Base-by-base conservation (phyloP, 805 yeast genomes). In the Candida ficus region DNA sequence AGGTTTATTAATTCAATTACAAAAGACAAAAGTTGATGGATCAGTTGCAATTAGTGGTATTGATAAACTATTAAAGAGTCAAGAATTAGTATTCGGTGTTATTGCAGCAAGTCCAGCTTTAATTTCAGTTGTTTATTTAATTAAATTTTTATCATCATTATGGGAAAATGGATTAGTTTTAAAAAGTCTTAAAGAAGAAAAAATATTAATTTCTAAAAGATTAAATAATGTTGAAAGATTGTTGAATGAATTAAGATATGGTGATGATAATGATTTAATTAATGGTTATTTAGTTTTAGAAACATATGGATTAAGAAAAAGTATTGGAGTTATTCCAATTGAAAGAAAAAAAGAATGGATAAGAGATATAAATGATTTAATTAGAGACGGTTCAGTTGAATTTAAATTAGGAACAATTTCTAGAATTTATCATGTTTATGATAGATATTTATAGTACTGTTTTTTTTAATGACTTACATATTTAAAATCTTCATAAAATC, bases 1-100 rank as follows among this genome's bases (percentile, higher is more conserved):
- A 40, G 79, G 90, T 13, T 60, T 93, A 34, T 64, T 93, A 54
- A 90, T 91, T 46, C 98, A 93, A 61, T 69, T 93, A n/a, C 99
- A 91, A 60, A 91, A 93, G 63, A 83, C 95, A 11, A 91, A 91
- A 62, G 97, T 93, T 7, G 99, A 91, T 59, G 96, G 95, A 8
- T 89, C 85, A 28, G 67, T 89, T 5, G 98, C 96, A 0, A 75
- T 91, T 45, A 77, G 75, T 50, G 98, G 98, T 8, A 90, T 93
- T 46, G 98, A 93, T 62, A 82, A 84, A 35, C 67, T 91, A 49
- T 71, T 93, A 33, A 83, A 88, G 60, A 82, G 93, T 37, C 99
- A 91, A 64, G 95, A 93, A 58, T 73, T 91, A 40, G 93, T 93
- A n/a, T 87, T 91, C 65, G 96, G 95, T 1, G 67, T 87, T 18